Conservation (phyloP, 2,329 filamentous ascomycete species). For the Aspergillus sp. region DNA sequence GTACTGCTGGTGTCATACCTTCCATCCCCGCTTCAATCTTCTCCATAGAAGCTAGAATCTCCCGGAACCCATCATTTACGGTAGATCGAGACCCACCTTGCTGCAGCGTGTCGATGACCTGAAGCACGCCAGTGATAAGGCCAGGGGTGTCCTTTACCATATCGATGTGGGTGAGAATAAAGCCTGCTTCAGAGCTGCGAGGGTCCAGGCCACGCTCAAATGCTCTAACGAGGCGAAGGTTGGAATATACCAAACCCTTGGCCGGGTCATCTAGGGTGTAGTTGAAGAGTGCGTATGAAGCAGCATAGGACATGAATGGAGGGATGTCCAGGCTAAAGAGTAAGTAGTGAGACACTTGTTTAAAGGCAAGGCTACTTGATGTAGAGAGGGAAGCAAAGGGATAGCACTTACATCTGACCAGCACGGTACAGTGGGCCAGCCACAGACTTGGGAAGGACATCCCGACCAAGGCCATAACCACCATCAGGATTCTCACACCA, state of each 20-base stretch:
- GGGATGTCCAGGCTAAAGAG: conserved; percentile 69
- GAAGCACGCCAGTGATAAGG: conserved; percentile 73
- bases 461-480: conserved; percentile 76
- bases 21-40: conserved; percentile 83
- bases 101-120: conserved; percentile 65
- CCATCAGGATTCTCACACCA: conserved; percentile 63
- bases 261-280: conserved; percentile 63
- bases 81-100: conserved; percentile 54
- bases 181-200: conserved; percentile 86
- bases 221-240: conserved; percentile 82
- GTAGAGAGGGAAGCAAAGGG: neutral
- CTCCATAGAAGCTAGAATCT: conserved; percentile 66
- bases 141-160: conserved; percentile 88
- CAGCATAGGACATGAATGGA: conserved; percentile 87
- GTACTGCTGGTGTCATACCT: conserved; percentile 47
- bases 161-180: conserved; percentile 93
- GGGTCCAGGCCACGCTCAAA: conserved; percentile 90
- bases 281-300: conserved; percentile 67
- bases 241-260: conserved; percentile 60
- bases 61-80: conserved; percentile 68
- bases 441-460: conserved; percentile 73
- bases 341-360: neutral
- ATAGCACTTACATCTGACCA: conserved; percentile 76
- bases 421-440: conserved; percentile 82
- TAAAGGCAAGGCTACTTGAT: too few species aligned